Evolutionary conservation across 495 filamentous ascomycete genomes (phyloP).

Genomic region (Talaromyces trachyspermus): DNA sequence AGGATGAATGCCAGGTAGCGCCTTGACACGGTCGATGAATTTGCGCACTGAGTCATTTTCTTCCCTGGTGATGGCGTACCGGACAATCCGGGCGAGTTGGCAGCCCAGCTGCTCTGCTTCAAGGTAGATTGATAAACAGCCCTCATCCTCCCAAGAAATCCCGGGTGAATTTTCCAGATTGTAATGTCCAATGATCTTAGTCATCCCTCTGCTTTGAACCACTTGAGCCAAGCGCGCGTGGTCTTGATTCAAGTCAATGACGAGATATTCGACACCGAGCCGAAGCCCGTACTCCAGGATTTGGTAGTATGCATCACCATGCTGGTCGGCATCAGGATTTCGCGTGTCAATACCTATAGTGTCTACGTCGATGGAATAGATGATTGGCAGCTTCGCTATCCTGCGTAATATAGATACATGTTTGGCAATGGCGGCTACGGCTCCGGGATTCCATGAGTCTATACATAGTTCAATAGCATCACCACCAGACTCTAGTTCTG

Average conservation of each 20-base stretch:
- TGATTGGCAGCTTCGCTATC: slow-evolving; percentile 59
- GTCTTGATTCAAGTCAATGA: slow-evolving; percentile 54
- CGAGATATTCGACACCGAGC: slow-evolving; percentile 66
- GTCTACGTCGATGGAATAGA: slow-evolving; percentile 57
- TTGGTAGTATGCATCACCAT: slow-evolving; percentile 26
- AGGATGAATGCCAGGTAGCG: slow-evolving; percentile 31
- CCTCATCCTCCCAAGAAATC: slow-evolving; percentile 55
- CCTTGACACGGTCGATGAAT: slow-evolving; percentile 43
- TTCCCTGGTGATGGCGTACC: slow-evolving; percentile 50
- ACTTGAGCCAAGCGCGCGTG: slow-evolving; percentile 28
- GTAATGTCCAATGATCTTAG: slow-evolving; percentile 68
- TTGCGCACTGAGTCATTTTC: slow-evolving; percentile 50
- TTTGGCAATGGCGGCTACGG: slow-evolving; percentile 36
- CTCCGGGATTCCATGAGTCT: slow-evolving; percentile 50
- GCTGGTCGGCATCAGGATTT: slow-evolving; percentile 20
- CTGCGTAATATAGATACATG: slow-evolving; percentile 41
- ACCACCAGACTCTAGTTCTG: slow-evolving; percentile 57
- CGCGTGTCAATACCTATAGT: slow-evolving; percentile 24
- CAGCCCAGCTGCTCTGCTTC: slow-evolving; percentile 57
- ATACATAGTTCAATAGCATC: slow-evolving; percentile 70
- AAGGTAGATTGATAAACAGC: slow-evolving; percentile 47
- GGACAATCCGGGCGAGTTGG: slow-evolving; percentile 61
- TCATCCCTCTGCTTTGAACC: slow-evolving; percentile 50
- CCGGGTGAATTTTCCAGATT: slow-evolving; percentile 42
- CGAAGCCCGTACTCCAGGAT: slow-evolving; percentile 60